Base-by-base conservation (phyloP, 1,284 basidiomycete species). In the Erythrobasidium hasegawianum region DNA sequence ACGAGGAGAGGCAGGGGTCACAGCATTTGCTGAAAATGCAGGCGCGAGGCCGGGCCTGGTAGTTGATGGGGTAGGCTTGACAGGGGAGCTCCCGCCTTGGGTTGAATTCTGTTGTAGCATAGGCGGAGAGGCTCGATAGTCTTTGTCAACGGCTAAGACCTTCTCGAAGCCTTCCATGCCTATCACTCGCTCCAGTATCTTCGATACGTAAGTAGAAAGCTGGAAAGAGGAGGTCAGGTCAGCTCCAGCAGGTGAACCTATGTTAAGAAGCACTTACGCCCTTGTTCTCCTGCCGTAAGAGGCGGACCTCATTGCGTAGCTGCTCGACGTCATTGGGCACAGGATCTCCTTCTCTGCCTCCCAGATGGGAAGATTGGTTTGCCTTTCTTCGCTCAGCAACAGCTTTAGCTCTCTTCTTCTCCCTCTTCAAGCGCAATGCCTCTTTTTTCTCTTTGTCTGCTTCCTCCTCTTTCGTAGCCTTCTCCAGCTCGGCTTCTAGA, bases 111-210 rank as follows among this genome's bases (percentile, higher is more conserved):
- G 18, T 8, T 27, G 57, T 16, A 18, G 14, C 38, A 27, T 27
- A 7, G 57, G 57, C n/a, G 38, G 39, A 2, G 24, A 27, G 7
- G 66, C 49, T 14, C 41, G 52, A 29, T 58, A 53, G 18, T 70
- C 69, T 41, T 70, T 71, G 59, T 73, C 71, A 61, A 71, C 72
- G 4, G 73, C 70, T 56, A 74, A 64, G 16, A 74, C 72, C 53
- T 73, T 75, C 24, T 75, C 73, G 52, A 74, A 75, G 7, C 73
- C 73, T 61, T 75, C 73, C 50, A 72, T 71, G n/a, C 61, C 66
- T 57, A 73, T 73, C 40, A 75, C 71, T 22, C 72, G 72, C 55
- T 75, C 73, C 41, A 75, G 64, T n/a, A 75, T 75, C 67, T 74
- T 75, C 29, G 66, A 68, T 20, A 74, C 70, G 59, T 75, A 75